Conservation (phyloP, 371 early-diverging fungal species). For the Coemansia sp. region DNA sequence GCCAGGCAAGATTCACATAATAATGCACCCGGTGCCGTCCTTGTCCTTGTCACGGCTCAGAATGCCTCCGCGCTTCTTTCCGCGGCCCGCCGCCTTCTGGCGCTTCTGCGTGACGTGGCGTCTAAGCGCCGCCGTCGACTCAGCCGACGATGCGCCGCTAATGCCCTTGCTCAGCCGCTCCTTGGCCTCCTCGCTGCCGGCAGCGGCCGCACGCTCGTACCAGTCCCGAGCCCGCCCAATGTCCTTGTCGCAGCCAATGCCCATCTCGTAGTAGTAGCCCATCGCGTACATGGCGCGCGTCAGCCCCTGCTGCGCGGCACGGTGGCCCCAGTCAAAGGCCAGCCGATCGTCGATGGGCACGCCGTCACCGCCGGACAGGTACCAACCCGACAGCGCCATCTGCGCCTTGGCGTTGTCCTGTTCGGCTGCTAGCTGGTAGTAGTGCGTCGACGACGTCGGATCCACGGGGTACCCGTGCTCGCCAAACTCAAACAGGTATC, state of each 20-base stretch:
- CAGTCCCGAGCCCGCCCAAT: conserved; percentile 69
- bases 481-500: conserved; percentile 62
- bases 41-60: conserved; percentile 35
- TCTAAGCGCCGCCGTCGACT: conserved; percentile 40
- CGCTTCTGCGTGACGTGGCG: conserved; percentile 51
- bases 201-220: conserved; percentile 65
- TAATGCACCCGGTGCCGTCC: conserved; percentile 32
- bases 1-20: conserved; percentile 19
- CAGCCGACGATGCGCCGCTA: conserved; percentile 13
- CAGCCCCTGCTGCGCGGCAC: conserved; percentile 77
- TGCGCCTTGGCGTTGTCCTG: conserved; percentile 89
- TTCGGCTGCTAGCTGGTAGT: conserved; percentile 81
- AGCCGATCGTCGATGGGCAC: conserved; percentile 76
- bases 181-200: conserved; percentile 56
- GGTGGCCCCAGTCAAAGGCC: conserved; percentile 86
- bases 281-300: conserved; percentile 93
- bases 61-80: conserved; percentile 36
- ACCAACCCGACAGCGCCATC: conserved; percentile 94
- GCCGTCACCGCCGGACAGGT: conserved; percentile 84
- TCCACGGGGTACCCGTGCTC: conserved; percentile 53
- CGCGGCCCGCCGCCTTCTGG: conserved; percentile 40
- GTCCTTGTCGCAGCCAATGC: conserved; percentile 74
- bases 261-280: conserved; percentile 90
- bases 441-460: conserved; percentile 41
- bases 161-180: conserved; percentile 49